Evolutionary conservation across 345 rosid species (phyloP).

Genomic region (Toxicodendron radicans): DNA sequence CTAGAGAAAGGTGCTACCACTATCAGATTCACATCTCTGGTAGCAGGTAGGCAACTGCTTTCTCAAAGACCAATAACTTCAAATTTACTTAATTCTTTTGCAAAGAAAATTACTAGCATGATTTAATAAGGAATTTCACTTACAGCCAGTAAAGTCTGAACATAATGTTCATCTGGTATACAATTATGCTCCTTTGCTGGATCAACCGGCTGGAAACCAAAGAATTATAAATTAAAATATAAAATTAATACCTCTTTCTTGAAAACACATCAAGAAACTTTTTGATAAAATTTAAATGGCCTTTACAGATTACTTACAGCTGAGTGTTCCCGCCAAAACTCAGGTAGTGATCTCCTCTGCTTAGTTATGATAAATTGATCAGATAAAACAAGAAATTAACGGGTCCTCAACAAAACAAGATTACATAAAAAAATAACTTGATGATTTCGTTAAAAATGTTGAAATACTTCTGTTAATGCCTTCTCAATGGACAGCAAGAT

Average conservation of each 20-base stretch:
- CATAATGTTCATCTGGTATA: constrained; percentile 97
- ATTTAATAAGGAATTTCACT: constrained; percentile 27
- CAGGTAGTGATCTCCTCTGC: constrained; percentile 87
- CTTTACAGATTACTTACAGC: constrained; percentile 51
- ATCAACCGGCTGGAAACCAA: constrained; percentile 68
- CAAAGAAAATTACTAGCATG: background rate
- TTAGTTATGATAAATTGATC: constrained; percentile 17
- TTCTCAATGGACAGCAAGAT: background rate
- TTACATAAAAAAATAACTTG: background rate
- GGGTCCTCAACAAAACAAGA: constrained; percentile 13
- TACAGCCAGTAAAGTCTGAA: constrained; percentile 90
- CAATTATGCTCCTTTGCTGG: constrained; percentile 86
- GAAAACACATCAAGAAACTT: constrained; percentile 7
- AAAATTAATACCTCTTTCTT: constrained; percentile 2
- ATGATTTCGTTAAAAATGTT: background rate
- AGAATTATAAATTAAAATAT: constrained; percentile 16
- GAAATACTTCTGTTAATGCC: background rate
- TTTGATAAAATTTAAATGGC: background rate
- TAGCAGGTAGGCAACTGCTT: background rate
- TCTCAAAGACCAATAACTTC: background rate
- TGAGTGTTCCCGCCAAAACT: constrained; percentile 90
- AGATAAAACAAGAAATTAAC: constrained; percentile 10
- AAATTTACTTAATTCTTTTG: background rate
- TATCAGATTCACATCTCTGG: constrained; percentile 2
- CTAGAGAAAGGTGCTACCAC: background rate